A percentile compares a stretch with the other conserved stretches of the same genome.
These are phyloP conservation scores for Colletotrichum lupini DNA, from an alignment of 2,329 filamentous ascomycete genomes.

Conservation along the genomic window DNA sequence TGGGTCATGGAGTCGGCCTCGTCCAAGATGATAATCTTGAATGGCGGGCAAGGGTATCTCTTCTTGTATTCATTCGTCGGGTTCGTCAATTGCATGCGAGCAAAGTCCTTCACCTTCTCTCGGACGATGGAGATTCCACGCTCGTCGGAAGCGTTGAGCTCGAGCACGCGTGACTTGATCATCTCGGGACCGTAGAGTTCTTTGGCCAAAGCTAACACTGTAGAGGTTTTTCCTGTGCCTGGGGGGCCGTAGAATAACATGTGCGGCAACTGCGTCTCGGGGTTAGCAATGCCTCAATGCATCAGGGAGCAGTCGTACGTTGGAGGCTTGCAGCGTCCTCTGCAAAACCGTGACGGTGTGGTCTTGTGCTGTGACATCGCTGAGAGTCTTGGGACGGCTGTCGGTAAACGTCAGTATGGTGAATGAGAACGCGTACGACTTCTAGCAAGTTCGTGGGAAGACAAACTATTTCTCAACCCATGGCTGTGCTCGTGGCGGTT, in stretches of 20 bases:
- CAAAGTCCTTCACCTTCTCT: conserved; percentile 98
- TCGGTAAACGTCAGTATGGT: conserved; percentile 41
- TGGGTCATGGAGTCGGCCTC: conserved; percentile 99
- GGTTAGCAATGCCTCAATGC: conserved; percentile 14
- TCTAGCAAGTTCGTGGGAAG: conserved; percentile 13
- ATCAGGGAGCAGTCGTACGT: conserved; percentile 63
- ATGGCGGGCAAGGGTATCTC: conserved; percentile 92
- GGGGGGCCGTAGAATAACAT: conserved; percentile 99
- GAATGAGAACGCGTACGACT: background rate
- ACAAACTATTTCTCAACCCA: conserved; percentile 99
- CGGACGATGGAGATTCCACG: conserved; percentile 97
- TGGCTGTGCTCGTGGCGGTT: conserved; percentile 79
- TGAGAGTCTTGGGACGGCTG: conserved; percentile 92
- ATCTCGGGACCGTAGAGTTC: conserved; percentile 97
- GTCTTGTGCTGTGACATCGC: conserved; percentile 96
- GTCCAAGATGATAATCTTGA: conserved; percentile 98
- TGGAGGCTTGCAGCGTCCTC: conserved; percentile 92
- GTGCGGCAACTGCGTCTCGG: conserved; percentile 77
- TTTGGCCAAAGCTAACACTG: conserved; percentile 95
- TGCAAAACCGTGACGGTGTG: conserved; percentile 95
- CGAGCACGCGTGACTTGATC: conserved; percentile 93
- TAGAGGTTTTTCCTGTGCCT: conserved; percentile 97
- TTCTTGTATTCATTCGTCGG: conserved; percentile 75
- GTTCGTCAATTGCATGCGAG: conserved; percentile 91
- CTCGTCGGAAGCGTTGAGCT: conserved; percentile 99